phyloP scores from a whole-genome alignment of 208 protist genomes.

The Herpetomonas muscarum region DNA sequence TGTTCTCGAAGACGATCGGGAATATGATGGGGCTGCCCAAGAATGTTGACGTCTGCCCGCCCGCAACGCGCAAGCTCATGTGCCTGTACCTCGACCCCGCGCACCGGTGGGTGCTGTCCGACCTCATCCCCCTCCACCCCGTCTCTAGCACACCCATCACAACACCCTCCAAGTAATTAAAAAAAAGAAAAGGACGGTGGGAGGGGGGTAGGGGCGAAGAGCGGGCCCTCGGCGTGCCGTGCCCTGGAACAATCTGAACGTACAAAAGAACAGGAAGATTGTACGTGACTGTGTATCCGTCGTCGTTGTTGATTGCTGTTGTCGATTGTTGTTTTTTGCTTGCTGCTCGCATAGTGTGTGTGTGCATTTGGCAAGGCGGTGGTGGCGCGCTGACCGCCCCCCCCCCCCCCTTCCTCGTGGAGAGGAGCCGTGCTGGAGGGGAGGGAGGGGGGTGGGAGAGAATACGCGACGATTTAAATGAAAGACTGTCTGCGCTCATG shows the following conservation, averaged over 20 bases:
- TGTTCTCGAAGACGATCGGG: conserved; percentile 37
- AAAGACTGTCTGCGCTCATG: too few species aligned
- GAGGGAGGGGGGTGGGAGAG: too few species aligned
- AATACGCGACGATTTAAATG: too few species aligned
- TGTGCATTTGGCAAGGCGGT: too few species aligned
- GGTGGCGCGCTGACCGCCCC: too few species aligned
- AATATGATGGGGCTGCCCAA: conserved; percentile 51
- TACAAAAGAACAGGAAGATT: too few species aligned
- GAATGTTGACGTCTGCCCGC: conserved; percentile 46
- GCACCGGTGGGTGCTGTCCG: conserved; percentile 58
- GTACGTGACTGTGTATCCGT: too few species aligned
- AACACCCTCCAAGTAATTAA: background rate
- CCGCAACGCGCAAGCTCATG: conserved; percentile 62
- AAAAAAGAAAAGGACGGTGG: background rate
- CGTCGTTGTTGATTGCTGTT: conserved; percentile 1
- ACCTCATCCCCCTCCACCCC: conserved; percentile 33
- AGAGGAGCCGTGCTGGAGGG: too few species aligned
- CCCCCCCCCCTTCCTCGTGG: too few species aligned
- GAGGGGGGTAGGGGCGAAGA: too few species aligned
- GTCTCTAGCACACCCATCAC: conserved; percentile 2
- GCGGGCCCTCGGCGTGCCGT: too few species aligned
- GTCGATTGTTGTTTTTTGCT: background rate
- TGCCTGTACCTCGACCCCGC: conserved; percentile 70
- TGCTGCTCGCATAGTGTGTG: background rate
- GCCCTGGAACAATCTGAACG: too few species aligned